phyloP scores from a whole-genome alignment of 2,329 filamentous ascomycete genomes.

The Talaromyces sp. region DNA sequence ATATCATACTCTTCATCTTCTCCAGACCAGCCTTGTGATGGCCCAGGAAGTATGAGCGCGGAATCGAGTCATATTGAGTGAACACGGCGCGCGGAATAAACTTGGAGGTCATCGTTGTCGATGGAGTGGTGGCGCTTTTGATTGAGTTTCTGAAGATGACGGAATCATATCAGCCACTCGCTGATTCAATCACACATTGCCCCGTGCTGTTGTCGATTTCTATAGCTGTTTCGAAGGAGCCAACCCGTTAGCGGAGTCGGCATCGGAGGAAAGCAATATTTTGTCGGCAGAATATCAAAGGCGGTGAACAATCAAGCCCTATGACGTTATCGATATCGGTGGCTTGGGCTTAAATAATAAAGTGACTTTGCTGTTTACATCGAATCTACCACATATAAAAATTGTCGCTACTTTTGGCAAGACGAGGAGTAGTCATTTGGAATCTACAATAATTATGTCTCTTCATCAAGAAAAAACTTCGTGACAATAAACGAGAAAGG shows the following conservation, averaged over 20 bases:
- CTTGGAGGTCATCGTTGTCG: constrained; percentile 21
- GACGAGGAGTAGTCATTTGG: background rate
- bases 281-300: background rate
- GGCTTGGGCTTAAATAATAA: background rate
- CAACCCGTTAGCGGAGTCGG: background rate
- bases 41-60: constrained; percentile 88
- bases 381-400: background rate
- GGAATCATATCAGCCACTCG: constrained; percentile 1
- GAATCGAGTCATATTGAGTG: constrained; percentile 68
- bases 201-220: no score
- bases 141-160: background rate
- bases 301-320: background rate
- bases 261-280: background rate
- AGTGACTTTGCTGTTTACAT: background rate
- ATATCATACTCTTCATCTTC: constrained; percentile 77
- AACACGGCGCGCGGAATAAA: constrained; percentile 76
- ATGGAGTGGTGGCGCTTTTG: background rate
- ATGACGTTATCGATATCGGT: background rate
- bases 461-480: no score
- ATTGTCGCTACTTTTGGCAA: background rate
- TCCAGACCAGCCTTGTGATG: constrained; percentile 80
- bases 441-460: background rate
- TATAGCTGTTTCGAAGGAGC: background rate
- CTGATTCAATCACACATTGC: background rate
- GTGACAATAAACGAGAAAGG: background rate